Evolutionary conservation across 805 yeast genomes (phyloP).

Genomic region (Danielia reshetovae): DNA sequence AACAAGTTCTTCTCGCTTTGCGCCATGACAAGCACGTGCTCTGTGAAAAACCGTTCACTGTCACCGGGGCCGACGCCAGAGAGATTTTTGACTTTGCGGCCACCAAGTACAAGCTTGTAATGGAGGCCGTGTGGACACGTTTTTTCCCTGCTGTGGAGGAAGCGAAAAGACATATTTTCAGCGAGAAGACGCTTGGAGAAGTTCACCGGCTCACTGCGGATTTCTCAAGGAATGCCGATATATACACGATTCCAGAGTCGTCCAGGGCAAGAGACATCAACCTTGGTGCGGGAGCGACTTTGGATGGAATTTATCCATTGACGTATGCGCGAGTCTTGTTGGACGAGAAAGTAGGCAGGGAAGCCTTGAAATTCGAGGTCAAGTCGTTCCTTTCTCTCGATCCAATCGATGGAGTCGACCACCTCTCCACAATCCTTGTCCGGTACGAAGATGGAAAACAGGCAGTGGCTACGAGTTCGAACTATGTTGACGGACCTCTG

Average conservation of each 20-base stretch:
- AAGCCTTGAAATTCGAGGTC: slow-evolving; percentile 21
- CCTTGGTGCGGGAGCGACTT: slow-evolving; percentile 54
- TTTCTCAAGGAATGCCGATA: slow-evolving; percentile 29
- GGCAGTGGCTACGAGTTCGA: slow-evolving; percentile 33
- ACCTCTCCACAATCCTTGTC: slow-evolving; percentile 33
- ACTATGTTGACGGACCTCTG: slow-evolving; percentile 22
- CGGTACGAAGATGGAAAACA: slow-evolving; percentile 39
- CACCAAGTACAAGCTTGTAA: slow-evolving; percentile 39
- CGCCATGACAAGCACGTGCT: slow-evolving; percentile 46
- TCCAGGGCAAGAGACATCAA: slow-evolving; percentile 37
- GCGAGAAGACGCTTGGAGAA: slow-evolving; percentile 44
- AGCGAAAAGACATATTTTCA: slow-evolving; percentile 33
- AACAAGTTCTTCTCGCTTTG: slow-evolving; percentile 41
- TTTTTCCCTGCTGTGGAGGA: slow-evolving; percentile 45
- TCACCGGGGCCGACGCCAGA: slow-evolving; percentile 42
- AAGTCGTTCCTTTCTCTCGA: slow-evolving; percentile 34
- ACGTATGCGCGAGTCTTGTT: slow-evolving; percentile 43
- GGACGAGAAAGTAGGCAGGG: slow-evolving; percentile 29
- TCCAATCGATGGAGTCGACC: slow-evolving; percentile 39
- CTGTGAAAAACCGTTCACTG: slow-evolving; percentile 53
- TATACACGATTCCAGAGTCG: slow-evolving; percentile 25
- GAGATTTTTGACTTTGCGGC: slow-evolving; percentile 42
- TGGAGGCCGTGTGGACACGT: slow-evolving; percentile 62
- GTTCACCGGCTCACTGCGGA: slow-evolving; percentile 42
- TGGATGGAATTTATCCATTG: slow-evolving; percentile 53